Percentiles rank a stretch among this genome's conserved stretches.
Conservation (phyloP, 164 flowering plant genomes). For the Vitis labrusca region DNA sequence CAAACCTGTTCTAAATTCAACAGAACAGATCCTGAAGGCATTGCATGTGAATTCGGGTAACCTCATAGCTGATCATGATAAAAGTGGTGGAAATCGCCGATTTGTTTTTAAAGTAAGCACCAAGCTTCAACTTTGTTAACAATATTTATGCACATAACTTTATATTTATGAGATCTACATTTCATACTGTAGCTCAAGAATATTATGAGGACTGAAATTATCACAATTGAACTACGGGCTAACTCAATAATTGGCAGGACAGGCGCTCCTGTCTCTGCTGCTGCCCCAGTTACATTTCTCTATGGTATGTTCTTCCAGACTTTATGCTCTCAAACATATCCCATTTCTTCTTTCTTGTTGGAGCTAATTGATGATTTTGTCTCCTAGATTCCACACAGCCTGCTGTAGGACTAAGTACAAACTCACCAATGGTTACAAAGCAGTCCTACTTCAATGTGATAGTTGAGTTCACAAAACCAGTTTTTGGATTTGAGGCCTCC, state of each 20-base stretch:
- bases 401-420: constrained; percentile 37
- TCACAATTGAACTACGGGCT: constrained; percentile 41
- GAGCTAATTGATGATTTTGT: constrained; percentile 21
- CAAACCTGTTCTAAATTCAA: constrained; percentile 43
- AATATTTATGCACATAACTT: neutral
- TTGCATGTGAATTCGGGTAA: constrained; percentile 35
- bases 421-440: constrained; percentile 34
- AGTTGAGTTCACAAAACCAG: constrained; percentile 59
- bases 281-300: constrained; percentile 40
- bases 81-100: constrained; percentile 38
- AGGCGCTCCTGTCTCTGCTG: constrained; percentile 44
- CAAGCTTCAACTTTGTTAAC: neutral
- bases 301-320: constrained; percentile 37
- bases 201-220: constrained; percentile 33
- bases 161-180: no score
- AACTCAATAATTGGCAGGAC: constrained; percentile 37
- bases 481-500: constrained; percentile 54
- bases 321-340: neutral
- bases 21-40: constrained; percentile 38
- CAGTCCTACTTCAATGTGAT: constrained; percentile 39
- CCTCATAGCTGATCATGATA: constrained; percentile 25
- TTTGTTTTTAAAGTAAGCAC: constrained; percentile 46
- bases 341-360: neutral
- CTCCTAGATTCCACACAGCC: constrained; percentile 46
- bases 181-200: constrained; percentile 39